Base-by-base conservation (phyloP, 495 filamentous ascomycete genomes). In the Aspergillus mulundensis region DNA sequence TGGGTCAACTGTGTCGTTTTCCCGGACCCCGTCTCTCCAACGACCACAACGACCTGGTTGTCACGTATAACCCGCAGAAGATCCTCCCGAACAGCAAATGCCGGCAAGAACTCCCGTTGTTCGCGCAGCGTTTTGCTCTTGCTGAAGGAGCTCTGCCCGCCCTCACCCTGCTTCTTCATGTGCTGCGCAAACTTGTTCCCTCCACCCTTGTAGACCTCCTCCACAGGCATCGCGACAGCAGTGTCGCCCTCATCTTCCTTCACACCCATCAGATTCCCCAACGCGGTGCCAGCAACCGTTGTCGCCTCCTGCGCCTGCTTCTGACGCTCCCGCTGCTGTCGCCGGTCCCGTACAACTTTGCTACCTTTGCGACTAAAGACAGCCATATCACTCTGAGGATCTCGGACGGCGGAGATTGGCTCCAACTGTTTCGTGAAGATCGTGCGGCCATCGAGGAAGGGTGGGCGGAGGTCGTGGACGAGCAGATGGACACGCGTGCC, bases 391-490 rank as follows among this genome's bases (percentile, higher is more conserved):
- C 95, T 97, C 70, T 97, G 94, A 14, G 90, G 87, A 67, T 99
- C 95, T 14, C 87, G 81, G 12, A 99, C 87, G 8, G 95, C 95
- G 5, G 92, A 90, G 5, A 99, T 88, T 0, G 95, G 95, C 46
- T 97, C 95, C 44, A 97, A 71, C 72, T 99, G 95, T 69, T 96
- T 97, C 2, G 95, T 97, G 68, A 99, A 99, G 32, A 99, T 86
- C 49, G 83, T 96, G 51, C 89, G 84, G 15, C 95, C 95, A 74
- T 99, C 94, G 53, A 99, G 74, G 64, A 99, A 99, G 0, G 95
- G 95, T 12, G 95, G 95, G 56, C 88, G 90, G 2, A 99, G 80
- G 66, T 97, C 94, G 67, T 97, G 95, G 5, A 97, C 87, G 16
- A 97, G 79, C 38, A 99, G 66, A 77, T 99, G 95, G 24, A 97